Conservation (phyloP, 768 basidiomycete genomes). For the Auricularia sp. region DNA sequence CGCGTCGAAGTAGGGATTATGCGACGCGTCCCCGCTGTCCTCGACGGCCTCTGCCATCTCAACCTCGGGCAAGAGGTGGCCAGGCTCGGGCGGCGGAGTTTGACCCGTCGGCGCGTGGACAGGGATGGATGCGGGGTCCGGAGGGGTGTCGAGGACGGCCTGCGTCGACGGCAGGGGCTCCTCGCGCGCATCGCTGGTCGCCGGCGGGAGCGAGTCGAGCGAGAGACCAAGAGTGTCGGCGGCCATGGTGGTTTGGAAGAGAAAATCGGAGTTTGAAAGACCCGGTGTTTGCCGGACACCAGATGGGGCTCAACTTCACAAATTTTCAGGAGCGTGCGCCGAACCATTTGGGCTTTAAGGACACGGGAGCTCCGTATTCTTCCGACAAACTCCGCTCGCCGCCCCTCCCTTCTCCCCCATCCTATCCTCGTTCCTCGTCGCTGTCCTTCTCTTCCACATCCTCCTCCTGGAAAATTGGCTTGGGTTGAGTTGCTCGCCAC, state of each 20-base stretch:
- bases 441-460: slow-evolving; percentile 49
- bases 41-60: slow-evolving; percentile 39
- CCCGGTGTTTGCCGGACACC: neutral
- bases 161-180: slow-evolving; percentile 42
- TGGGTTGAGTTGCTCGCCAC: slow-evolving; percentile 78
- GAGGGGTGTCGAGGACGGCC: slow-evolving; percentile 33
- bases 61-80: slow-evolving; percentile 41
- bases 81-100: slow-evolving; percentile 37
- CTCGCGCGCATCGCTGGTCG: slow-evolving; percentile 55
- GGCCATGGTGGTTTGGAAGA: neutral
- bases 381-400: no score
- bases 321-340: neutral
- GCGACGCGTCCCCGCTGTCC: neutral
- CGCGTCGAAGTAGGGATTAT: neutral
- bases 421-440: slow-evolving; percentile 26
- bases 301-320: neutral
- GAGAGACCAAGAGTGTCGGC: neutral
- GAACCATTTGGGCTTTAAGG: neutral
- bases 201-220: slow-evolving; percentile 23
- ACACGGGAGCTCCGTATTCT: no score
- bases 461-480: slow-evolving; percentile 66
- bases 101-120: slow-evolving; percentile 33
- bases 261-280: neutral
- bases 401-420: neutral
- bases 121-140: slow-evolving; percentile 39